These are phyloP conservation scores for Balakata baccata DNA, from an alignment of 345 rosid species.

Conservation along the genomic window DNA sequence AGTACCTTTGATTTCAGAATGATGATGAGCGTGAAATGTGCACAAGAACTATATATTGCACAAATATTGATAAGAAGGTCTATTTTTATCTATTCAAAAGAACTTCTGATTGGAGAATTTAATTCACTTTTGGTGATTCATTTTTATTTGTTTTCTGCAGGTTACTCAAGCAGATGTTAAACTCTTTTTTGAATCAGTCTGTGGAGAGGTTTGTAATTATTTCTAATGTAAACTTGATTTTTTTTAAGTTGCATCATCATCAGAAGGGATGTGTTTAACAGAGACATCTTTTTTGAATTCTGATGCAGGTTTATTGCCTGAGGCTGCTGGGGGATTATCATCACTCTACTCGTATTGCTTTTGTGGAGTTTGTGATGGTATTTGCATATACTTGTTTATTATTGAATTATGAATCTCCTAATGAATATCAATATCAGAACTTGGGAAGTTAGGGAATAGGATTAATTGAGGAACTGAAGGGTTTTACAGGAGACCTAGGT, in stretches of 20 bases:
- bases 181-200: constrained; percentile 59
- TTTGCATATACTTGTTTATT: constrained; percentile 17
- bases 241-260: neutral
- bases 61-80: constrained; percentile 93
- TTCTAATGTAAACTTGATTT: constrained; percentile 9
- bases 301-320: constrained; percentile 61
- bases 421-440: neutral
- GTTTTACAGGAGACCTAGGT: neutral
- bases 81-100: neutral
- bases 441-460: neutral
- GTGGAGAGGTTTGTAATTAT: constrained; percentile 63
- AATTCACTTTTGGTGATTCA: constrained; percentile 1
- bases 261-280: constrained; percentile 4
- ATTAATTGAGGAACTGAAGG: neutral
- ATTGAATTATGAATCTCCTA: neutral
- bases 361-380: constrained; percentile 80
- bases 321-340: constrained; percentile 82
- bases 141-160: constrained; percentile 33
- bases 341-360: constrained; percentile 81
- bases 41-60: constrained; percentile 82
- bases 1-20: constrained; percentile 39
- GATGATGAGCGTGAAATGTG: constrained; percentile 98
- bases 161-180: constrained; percentile 65
- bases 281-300: constrained; percentile 17
- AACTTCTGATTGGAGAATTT: neutral